phyloP scores from a whole-genome alignment of 345 rosid species.

The Eucalyptus sp. region DNA sequence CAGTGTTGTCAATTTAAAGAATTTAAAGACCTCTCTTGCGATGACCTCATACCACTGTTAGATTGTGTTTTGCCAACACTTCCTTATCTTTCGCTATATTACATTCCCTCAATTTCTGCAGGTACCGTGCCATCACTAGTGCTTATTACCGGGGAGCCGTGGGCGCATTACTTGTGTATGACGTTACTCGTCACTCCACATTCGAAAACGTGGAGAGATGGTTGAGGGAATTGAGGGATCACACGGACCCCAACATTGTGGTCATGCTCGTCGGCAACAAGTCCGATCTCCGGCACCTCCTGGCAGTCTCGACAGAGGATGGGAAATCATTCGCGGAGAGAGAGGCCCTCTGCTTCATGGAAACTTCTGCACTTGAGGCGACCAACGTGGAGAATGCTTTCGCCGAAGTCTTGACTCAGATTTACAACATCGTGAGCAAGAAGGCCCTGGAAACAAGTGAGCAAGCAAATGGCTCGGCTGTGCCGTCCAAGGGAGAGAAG shows the following conservation, averaged over 20 bases:
- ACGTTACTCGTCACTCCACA: slow-evolving; percentile 82
- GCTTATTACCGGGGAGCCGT: slow-evolving; percentile 95
- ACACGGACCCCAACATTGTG: slow-evolving; percentile 86
- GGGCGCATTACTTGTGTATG: slow-evolving; percentile 83
- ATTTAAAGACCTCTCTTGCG: not conserved
- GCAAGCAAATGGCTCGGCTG: slow-evolving; percentile 32
- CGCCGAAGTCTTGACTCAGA: slow-evolving; percentile 83
- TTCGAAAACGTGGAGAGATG: slow-evolving; percentile 89
- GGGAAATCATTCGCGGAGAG: slow-evolving; percentile 74
- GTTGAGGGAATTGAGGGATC: slow-evolving; percentile 89
- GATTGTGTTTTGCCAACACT: not conserved
- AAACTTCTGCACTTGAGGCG: slow-evolving; percentile 83
- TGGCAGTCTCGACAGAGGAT: slow-evolving; percentile 76
- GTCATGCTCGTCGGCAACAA: slow-evolving; percentile 90
- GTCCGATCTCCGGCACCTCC: slow-evolving; percentile 90
- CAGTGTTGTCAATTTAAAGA: not conserved
- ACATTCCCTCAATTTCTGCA: not conserved
- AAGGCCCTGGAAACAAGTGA: slow-evolving; percentile 75
- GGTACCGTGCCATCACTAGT: slow-evolving; percentile 95
- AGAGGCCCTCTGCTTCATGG: slow-evolving; percentile 89
- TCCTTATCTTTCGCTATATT: not conserved
- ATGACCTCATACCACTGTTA: not conserved
- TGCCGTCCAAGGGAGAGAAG: slow-evolving; percentile 77
- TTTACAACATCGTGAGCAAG: slow-evolving; percentile 73
- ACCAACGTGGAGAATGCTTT: slow-evolving; percentile 87